These are phyloP conservation scores for Mycena metata DNA, from an alignment of 768 basidiomycete genomes.

Conservation along the genomic window DNA sequence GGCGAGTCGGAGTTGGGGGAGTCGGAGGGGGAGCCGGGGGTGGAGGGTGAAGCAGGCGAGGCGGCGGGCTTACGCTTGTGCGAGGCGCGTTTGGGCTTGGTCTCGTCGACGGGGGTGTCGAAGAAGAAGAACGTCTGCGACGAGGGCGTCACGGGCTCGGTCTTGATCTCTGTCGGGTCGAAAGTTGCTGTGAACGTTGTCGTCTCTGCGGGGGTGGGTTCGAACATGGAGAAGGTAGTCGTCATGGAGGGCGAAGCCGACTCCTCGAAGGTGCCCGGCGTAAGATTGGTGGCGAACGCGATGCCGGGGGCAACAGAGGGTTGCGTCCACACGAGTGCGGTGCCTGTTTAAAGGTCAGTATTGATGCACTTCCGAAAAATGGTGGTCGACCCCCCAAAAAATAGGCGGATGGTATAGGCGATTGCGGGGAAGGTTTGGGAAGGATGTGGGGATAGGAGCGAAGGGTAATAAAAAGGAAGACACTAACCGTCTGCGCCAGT, in stretches of 20 bases:
- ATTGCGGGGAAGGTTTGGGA: background rate
- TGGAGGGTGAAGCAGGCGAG: conserved; percentile 13
- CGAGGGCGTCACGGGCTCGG: background rate
- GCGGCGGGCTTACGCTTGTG: conserved; percentile 28
- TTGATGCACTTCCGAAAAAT: background rate
- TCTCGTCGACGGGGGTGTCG: conserved; percentile 53
- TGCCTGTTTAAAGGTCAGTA: conserved; percentile 38
- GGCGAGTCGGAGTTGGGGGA: conserved; percentile 18
- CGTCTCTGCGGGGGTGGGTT: background rate
- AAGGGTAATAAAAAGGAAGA: background rate
- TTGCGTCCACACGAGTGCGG: conserved; percentile 56
- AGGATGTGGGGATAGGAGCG: background rate
- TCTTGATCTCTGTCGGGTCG: background rate
- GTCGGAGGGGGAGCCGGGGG: conserved; percentile 31
- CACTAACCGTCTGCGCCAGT: conserved; percentile 33
- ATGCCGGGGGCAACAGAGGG: conserved; percentile 51
- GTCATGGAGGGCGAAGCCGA: conserved; percentile 52
- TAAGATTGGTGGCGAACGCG: conserved; percentile 66
- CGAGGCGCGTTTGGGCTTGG: conserved; percentile 26
- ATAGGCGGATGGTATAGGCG: background rate
- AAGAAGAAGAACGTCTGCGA: conserved; percentile 50
- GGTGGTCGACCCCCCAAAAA: too few species aligned
- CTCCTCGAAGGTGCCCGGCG: conserved; percentile 47
- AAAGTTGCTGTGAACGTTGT: conserved; percentile 6
- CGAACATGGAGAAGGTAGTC: background rate